phyloP scores from a whole-genome alignment of 306 rosid species.

The Canavalia ensiformis region DNA sequence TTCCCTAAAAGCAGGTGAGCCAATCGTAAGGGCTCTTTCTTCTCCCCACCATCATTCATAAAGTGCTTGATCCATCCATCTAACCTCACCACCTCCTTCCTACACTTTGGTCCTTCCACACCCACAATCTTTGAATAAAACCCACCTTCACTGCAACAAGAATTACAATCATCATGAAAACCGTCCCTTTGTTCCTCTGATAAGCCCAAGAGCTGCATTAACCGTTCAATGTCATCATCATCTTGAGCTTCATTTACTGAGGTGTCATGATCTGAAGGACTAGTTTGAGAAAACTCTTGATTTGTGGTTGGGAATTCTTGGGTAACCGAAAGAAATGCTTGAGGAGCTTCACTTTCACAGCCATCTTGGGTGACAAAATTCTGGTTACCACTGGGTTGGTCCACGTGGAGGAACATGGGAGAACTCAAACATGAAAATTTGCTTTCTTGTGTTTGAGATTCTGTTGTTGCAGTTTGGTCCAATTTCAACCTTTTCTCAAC shows the following conservation, averaged over 20 bases:
- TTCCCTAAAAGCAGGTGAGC: constrained; percentile 83
- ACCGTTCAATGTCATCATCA: constrained; percentile 68
- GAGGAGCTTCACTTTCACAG: constrained; percentile 76
- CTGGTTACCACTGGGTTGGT: constrained; percentile 44
- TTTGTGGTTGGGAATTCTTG: constrained; percentile 55
- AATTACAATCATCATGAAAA: constrained; percentile 51
- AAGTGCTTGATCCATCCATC: constrained; percentile 84
- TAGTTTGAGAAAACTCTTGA: constrained; percentile 48
- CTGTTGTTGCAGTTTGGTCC: constrained; percentile 50
- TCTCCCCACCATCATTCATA: constrained; percentile 64
- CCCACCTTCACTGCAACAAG: constrained; percentile 82
- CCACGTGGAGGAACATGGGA: constrained; percentile 63
- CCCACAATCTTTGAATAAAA: constrained; percentile 84
- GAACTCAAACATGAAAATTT: constrained; percentile 51
- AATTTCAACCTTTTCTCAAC: constrained; percentile 84
- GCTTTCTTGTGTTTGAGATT: constrained; percentile 42
- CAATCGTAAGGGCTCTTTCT: constrained; percentile 78
- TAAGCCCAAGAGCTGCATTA: constrained; percentile 70
- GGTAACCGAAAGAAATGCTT: constrained; percentile 67
- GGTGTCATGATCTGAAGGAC: constrained; percentile 14
- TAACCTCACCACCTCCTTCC: constrained; percentile 74
- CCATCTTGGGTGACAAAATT: constrained; percentile 48
- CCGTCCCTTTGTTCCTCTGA: constrained; percentile 46
- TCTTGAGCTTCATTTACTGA: constrained; percentile 37
- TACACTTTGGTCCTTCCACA: constrained; percentile 83